Conservation (phyloP, 2,329 filamentous ascomycete species). For the Fusarium sp. region DNA sequence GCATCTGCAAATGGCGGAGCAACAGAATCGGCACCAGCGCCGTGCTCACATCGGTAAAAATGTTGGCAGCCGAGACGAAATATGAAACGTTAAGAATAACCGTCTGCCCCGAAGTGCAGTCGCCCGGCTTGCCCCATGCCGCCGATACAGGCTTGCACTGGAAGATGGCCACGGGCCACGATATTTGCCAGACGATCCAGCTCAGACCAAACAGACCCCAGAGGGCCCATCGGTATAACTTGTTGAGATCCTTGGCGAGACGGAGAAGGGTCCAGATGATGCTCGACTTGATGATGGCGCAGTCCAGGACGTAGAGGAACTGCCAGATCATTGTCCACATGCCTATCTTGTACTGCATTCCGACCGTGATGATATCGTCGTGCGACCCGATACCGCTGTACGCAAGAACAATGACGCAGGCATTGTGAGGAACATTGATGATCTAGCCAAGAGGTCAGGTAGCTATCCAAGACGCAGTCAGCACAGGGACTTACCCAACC, state of each 20-base stretch:
- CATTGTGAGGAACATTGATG: constrained; percentile 33
- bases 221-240: constrained; percentile 10
- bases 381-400: constrained; percentile 29
- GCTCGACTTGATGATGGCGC: constrained; percentile 36
- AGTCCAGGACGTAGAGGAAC: constrained; percentile 34
- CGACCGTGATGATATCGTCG: constrained; percentile 34
- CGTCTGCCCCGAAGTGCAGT: constrained; percentile 29
- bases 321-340: constrained; percentile 39
- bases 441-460: constrained; percentile 23
- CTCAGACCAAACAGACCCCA: constrained; percentile 27
- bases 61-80: constrained; percentile 37
- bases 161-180: constrained; percentile 41
- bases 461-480: not conserved
- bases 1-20: constrained; percentile 34
- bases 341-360: constrained; percentile 38
- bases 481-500: not conserved
- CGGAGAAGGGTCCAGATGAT: constrained; percentile 37
- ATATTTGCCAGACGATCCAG: constrained; percentile 39
- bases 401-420: constrained; percentile 24
- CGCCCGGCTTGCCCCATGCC: constrained; percentile 34
- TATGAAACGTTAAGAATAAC: constrained; percentile 33
- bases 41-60: constrained; percentile 33
- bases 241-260: constrained; percentile 31
- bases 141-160: constrained; percentile 42
- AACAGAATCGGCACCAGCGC: constrained; percentile 29